phyloP scores from a whole-genome alignment of 2,329 filamentous ascomycete genomes.

The Beauveria caledonica region DNA sequence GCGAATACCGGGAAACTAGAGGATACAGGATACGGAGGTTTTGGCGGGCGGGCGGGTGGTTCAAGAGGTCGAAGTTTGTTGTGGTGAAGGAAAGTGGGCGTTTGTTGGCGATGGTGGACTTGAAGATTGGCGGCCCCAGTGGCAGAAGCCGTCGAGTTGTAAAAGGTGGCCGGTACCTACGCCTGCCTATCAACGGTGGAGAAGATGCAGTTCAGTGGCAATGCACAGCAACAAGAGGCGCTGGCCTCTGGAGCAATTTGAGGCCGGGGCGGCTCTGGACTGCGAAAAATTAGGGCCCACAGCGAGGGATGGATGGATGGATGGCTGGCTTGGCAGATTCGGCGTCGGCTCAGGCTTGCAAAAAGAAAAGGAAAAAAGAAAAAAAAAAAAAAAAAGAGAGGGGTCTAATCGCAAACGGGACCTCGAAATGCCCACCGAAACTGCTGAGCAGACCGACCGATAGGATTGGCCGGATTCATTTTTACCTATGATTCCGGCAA shows the following conservation, averaged over 20 bases:
- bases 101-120: conserved; percentile 9
- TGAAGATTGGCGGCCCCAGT: conserved; percentile 1
- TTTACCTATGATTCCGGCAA: no score
- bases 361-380: neutral
- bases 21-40: neutral
- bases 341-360: neutral
- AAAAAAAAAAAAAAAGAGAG: neutral
- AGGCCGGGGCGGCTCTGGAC: neutral
- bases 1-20: neutral
- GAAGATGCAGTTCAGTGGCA: neutral
- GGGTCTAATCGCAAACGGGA: neutral
- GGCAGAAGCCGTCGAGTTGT: neutral
- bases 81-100: conserved; percentile 8
- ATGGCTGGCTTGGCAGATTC: neutral
- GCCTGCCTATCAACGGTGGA: neutral
- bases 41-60: neutral
- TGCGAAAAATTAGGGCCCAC: conserved; percentile 4
- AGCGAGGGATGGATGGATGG: neutral
- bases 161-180: neutral
- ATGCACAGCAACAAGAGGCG: neutral
- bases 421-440: neutral
- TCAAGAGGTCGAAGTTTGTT: conserved; percentile 6
- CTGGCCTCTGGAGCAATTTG: neutral
- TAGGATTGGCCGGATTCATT: no score
- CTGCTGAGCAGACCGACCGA: no score